Evolutionary conservation across 108 stramenopile genomes (phyloP), one percentile per base, ranked within the genome.

Genomic region (Nitzschia inconspicua): DNA sequence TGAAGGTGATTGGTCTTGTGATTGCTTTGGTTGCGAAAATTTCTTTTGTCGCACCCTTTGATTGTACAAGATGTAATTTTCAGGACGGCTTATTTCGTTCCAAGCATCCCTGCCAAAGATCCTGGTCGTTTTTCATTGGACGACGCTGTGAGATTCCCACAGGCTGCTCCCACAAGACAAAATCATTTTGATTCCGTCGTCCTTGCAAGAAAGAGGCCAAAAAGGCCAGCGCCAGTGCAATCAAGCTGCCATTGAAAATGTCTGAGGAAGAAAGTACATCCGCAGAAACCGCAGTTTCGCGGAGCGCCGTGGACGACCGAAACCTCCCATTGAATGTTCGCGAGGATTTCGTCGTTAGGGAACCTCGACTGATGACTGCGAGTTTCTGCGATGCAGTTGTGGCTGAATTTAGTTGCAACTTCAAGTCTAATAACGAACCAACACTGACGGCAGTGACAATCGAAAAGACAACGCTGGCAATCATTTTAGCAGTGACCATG

Each of bases 41-140:
- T 57, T 1, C 25, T 59, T 35, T 42, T 57, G 65, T 51, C 64
- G 56, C 25, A 76, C 44, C 50, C 69, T 62, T 48, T 68, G 73
- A 44, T 72, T 78, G 68, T 84, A 85, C n/a, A 77, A 66, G 1
- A 89, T 59, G 57, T 85, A 89, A 66, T 85, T 85, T 60, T 85
- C 88, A 46, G 80, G 72, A 34, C 68, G 65, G 34, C 79, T 79
- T 27, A 89, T 89, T 49, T 85, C 84, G 47, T 75, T 81, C 88
- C 88, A 89, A 2, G 32, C 14, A 7, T 59, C 49, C 4, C 34
- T 58, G 30, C 51, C 58, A 27, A 68, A 68, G n/a, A 60, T 57
- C 31, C 20, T 20, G 9, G 19, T 23, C 9, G 57, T 27, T 3
- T 18, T 56, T 1, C 2, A 27, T 4, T 1, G 22, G 6, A 0